These are phyloP conservation scores for Salix koriyanagi DNA, from an alignment of 345 rosid species.

Conservation along the genomic window DNA sequence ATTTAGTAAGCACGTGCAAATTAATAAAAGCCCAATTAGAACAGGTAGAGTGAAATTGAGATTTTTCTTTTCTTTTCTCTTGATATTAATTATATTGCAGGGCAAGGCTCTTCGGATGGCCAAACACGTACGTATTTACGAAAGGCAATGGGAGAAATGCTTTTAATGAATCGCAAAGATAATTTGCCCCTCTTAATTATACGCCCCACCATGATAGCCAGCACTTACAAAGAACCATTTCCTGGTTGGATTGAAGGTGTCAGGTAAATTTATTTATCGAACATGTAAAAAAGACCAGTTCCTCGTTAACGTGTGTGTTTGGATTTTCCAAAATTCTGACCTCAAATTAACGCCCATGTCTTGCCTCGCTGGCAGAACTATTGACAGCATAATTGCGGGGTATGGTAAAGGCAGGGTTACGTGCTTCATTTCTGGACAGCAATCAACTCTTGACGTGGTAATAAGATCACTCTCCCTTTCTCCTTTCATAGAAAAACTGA, in stretches of 20 bases:
- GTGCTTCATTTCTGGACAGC: constrained; percentile 1
- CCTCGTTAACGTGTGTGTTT: too few relatives aligned
- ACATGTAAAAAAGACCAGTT: neutral
- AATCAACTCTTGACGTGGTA: constrained; percentile 12
- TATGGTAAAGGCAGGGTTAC: constrained; percentile 19
- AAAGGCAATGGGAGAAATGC: constrained; percentile 27
- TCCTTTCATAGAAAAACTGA: neutral
- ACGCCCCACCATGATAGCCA: constrained; percentile 17
- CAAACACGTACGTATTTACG: constrained; percentile 24
- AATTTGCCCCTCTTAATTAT: constrained; percentile 7
- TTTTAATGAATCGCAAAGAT: neutral
- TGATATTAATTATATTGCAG: neutral
- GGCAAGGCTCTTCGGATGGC: constrained; percentile 25
- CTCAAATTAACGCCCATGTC: neutral
- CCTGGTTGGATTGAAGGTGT: constrained; percentile 29
- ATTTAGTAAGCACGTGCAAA: neutral
- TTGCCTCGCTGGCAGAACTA: neutral
- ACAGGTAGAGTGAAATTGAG: too few relatives aligned
- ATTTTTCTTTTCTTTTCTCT: too few relatives aligned
- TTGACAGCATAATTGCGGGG: constrained; percentile 15
- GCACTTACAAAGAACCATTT: constrained; percentile 19
- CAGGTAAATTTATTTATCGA: constrained; percentile 6
- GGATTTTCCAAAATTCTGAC: neutral
- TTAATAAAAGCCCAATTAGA: too few relatives aligned
- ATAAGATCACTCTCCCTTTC: neutral